Conservation (phyloP, 352 stramenopile species). For the Phytophthora pini region DNA sequence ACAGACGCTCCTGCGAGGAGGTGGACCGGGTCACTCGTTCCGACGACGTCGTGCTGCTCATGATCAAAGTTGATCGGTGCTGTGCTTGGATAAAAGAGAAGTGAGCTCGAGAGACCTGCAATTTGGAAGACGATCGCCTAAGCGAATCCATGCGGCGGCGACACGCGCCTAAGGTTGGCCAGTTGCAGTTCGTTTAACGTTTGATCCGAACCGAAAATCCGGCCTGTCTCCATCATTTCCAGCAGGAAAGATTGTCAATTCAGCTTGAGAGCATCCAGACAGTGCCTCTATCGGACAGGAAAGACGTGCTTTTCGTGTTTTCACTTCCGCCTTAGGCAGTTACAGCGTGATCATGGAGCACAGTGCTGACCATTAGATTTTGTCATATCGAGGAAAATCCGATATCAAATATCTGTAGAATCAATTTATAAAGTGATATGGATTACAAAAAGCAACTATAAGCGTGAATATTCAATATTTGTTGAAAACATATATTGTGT, state of each 20-base stretch:
- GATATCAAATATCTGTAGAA: not conserved
- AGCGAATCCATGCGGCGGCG: not conserved
- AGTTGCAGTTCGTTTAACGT: conserved; percentile 3
- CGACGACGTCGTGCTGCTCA: conserved; percentile 37
- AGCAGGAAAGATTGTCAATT: not conserved
- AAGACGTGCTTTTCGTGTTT: conserved; percentile 15
- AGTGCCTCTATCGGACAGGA: conserved; percentile 10
- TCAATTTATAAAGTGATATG: not conserved
- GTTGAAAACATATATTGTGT: too few species aligned
- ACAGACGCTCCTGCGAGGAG: conserved; percentile 26
- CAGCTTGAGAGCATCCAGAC: conserved; percentile 11
- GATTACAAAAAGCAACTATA: too few species aligned
- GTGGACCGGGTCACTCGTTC: conserved; percentile 17
- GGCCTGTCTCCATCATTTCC: conserved; percentile 13
- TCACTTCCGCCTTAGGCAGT: conserved; percentile 15
- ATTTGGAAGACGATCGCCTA: too few species aligned
- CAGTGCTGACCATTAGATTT: not conserved
- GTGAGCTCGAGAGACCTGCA: too few species aligned
- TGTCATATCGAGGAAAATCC: too few species aligned
- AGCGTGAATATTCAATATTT: too few species aligned
- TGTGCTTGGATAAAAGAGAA: conserved; percentile 5
- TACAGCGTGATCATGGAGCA: conserved; percentile 10
- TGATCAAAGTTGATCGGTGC: conserved; percentile 4
- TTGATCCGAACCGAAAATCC: conserved; percentile 23
- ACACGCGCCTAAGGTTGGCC: conserved; percentile 23